phyloP scores from a whole-genome alignment of 768 basidiomycete species.

The Pilatotrama ljubarskyi region DNA sequence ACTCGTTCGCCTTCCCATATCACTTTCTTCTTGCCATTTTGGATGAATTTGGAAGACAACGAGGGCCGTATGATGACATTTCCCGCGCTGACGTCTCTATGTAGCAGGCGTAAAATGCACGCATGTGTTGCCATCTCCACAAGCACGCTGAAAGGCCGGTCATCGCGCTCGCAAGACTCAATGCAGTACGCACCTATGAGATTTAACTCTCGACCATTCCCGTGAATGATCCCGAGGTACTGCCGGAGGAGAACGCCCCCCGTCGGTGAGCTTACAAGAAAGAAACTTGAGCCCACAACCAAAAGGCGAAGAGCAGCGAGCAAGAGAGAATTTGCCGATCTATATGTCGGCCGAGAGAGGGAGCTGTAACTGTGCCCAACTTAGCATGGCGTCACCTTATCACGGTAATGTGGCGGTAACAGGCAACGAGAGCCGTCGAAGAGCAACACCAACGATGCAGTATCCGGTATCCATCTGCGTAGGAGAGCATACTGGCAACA shows the following conservation, averaged over 20 bases:
- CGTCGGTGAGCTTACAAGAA: not conserved
- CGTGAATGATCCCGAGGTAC: not conserved
- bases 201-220: too few species aligned
- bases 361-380: not conserved
- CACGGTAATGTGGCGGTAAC: slow-evolving; percentile 1
- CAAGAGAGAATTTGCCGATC: not conserved
- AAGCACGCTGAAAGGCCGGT: not conserved
- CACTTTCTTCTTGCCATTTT: too few species aligned
- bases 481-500: too few species aligned
- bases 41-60: too few species aligned
- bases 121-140: too few species aligned
- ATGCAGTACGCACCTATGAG: not conserved
- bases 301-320: not conserved
- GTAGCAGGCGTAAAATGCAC: too few species aligned
- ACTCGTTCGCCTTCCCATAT: too few species aligned
- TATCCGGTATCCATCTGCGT: too few species aligned
- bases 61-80: too few species aligned
- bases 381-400: not conserved
- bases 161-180: not conserved
- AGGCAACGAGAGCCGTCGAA: not conserved
- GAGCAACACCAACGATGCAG: too few species aligned
- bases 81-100: too few species aligned
- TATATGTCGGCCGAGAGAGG: not conserved
- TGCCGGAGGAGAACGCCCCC: not conserved
- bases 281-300: not conserved